Evolutionary conservation across 2,329 filamentous ascomycete genomes (phyloP).

Genomic region (Grosmannia serpens): DNA sequence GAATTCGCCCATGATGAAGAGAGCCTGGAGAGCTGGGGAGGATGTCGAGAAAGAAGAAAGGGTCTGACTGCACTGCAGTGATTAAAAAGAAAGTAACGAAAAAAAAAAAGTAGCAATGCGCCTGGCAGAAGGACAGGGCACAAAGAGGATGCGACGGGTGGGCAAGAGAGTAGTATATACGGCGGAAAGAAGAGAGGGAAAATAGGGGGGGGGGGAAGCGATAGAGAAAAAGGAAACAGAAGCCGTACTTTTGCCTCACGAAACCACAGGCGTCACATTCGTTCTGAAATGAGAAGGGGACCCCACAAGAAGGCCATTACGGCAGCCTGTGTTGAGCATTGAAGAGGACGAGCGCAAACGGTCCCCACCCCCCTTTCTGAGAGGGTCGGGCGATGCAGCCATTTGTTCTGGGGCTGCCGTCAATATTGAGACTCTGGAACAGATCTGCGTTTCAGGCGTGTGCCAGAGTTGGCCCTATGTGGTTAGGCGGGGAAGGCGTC

Average conservation of each 20-base stretch:
- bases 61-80: not conserved
- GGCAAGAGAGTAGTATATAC: not conserved
- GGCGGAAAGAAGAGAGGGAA: not conserved
- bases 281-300: too few species aligned
- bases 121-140: not conserved
- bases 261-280: conserved; percentile 19
- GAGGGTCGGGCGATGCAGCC: not conserved
- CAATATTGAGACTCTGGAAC: conserved; percentile 4
- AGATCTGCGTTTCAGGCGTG: conserved; percentile 33
- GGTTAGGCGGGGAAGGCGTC: too few species aligned
- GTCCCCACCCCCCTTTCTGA: not conserved
- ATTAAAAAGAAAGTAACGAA: not conserved
- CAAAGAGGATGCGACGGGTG: not conserved
- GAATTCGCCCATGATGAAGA: conserved; percentile 33
- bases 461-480: conserved; percentile 19
- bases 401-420: not conserved
- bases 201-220: not conserved
- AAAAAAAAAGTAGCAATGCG: not conserved
- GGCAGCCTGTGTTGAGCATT: too few species aligned
- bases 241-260: conserved; percentile 1
- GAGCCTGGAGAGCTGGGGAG: not conserved
- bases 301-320: too few species aligned
- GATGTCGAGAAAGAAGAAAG: not conserved
- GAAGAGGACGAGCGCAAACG: not conserved
- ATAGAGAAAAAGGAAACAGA: not conserved